Evolutionary conservation across 2,329 filamentous ascomycete genomes (phyloP), one percentile per base, ranked within the genome.

Genomic region (Pseudogymnoascus sp.): DNA sequence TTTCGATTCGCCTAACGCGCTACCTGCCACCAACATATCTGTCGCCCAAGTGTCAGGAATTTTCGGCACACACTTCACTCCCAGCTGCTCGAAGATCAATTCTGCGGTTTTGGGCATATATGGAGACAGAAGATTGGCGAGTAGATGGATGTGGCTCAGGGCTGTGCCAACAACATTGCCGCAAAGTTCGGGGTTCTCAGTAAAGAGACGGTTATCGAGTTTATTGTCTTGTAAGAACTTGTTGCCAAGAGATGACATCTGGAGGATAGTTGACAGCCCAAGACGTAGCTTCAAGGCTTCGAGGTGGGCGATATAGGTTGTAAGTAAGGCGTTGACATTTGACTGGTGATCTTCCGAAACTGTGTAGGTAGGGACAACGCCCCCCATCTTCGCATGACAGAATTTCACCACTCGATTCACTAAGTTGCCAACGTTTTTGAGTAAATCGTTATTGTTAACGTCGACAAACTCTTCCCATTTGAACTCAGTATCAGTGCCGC

Each of bases 381-480:
- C 76, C 64, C 80, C 75, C 67, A 75, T 81, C 80, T 90, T 90
- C 70, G 86, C 80, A 74, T 90, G 84, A 74, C 87, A 81, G 71
- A 89, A 87, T 77, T 90, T 90, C 75, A 89, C 79, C 35, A 88
- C 80, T 61, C 86, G 80, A 75, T 88, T 87, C 72, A 87, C 84
- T 68, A 89, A 82, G 75, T 90, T 90, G n/a, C 79, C 84, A 62
- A 86, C 80, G 66, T 88, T 87, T 67, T 85, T 80, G 38, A 88
- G 79, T 19, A 96, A 82, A 72, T 92, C 89, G 70, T 89, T 91
- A 79, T 95, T 95, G 80, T 95, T 95, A 67, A 83, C 80, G 36
- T 84, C 82, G 64, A 92, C 86, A 75, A 94, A 92, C 49, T 87
- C 83, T 62, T 82, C 83, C 91, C 91, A 95, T 73, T 91, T 88